Evolutionary conservation across 2,329 filamentous ascomycete species (phyloP), one percentile per base, ranked within the genome.

Genomic region (Claviceps quebecensis): DNA sequence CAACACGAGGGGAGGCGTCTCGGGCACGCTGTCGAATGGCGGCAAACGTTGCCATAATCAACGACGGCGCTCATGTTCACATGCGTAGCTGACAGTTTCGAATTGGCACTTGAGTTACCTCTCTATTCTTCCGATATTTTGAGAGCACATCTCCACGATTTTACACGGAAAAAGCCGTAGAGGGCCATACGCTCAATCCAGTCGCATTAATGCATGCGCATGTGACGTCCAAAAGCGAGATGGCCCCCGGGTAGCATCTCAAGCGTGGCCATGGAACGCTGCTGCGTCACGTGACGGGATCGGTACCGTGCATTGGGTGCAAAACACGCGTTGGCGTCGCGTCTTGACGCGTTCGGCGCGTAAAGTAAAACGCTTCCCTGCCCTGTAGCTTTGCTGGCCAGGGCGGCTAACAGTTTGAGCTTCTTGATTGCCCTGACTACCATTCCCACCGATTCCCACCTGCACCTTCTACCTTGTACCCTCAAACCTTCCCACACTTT

Each of bases 251-350:
- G 26, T 29, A 29, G 26, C 46, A 14, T 26, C 14, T 19, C 16
- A 34, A 19, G 6, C 9, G 17, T 40, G 26, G 26, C 26, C n/a
- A n/a, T n/a, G n/a, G n/a, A n/a, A n/a, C 37, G 44, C 22, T 16
- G n/a, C 11, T 45, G 44, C 50, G 36, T 54, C 52, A 55, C 50
- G 55, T 56, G n/a, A 1, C 0, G 23, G 29, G 2, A 22, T 13
- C 34, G 39, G 7, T 45, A 8, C 19, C 23, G 48, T 16, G 59
- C 63, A 63, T 63, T 64, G 63, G 63, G 66, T 64, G 56, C 61
- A 55, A 56, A 56, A 56, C 47, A 36, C 46, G 43, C 65, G 64
- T 61, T 49, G 23, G 53, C 26, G 26, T 62, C 65, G 64, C 65
- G 65, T 59, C 47, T 53, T 45, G 50, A 54, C 55, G 56, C 65